Evolutionary conservation across 352 stramenopile genomes (phyloP), one percentile per base, ranked within the genome.

Genomic region (Globisporangium heterothallicum): DNA sequence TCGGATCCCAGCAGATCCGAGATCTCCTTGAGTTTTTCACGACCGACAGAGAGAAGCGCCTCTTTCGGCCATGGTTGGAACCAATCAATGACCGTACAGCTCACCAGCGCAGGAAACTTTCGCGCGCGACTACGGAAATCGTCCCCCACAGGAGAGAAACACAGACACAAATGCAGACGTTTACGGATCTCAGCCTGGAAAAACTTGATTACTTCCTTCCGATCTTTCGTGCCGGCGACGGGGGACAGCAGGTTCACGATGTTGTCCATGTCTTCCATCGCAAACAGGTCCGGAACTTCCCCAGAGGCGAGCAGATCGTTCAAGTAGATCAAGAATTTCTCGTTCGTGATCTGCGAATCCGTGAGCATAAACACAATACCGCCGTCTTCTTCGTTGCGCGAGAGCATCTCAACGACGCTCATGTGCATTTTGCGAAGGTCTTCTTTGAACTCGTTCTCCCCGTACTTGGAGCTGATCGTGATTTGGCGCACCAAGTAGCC

Each of bases 361-460:
- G 89, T 97, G 8, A 98, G 70, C 60, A 98, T 86, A 59, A 98
- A 98, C 40, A 98, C 89, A 29, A 98, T 71, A 4, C 88, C 90
- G 30, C 78, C 78, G 35, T 91, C 80, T 38, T 92, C 81, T 78
- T 94, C 81, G 22, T 79, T 83, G 22, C 83, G 76, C 24, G 78
- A 88, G 5, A 88, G 55, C 77, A 97, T 93, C 29, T 98, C 91
- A 34, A 97, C 95, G 25, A 98, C 69, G 5, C 78, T 90, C 57
- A 97, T 85, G 69, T 97, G 96, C 86, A 98, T 97, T 53, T 84
- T 88, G 42, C 95, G 94, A 48, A 98, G 61, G 63, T 98, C 94
- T 58, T 98, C 94, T 57, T 98, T 98, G 51, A 98, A 94, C 63
- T 98, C 93, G 58, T 96, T 97, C 52, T 97, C 88, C 13, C 83